Evolutionary conservation across 1,139 yeast species (phyloP).

Genomic region (Yamadazyma triangularis): DNA sequence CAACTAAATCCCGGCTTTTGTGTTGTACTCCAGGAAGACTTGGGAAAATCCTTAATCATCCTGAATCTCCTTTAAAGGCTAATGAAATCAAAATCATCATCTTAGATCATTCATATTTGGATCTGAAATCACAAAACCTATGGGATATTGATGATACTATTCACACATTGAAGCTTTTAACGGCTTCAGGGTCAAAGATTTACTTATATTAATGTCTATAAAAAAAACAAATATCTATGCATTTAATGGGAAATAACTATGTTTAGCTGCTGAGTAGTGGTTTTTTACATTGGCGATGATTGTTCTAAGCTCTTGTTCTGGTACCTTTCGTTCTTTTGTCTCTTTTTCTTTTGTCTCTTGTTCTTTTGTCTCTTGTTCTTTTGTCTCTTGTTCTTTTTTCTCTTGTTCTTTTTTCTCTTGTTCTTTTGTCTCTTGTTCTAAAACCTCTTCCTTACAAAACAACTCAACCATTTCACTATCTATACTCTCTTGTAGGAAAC

Average conservation of each 20-base stretch:
- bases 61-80: slow-evolving; percentile 34
- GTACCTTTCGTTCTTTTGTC: not conserved
- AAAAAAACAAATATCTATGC: slow-evolving; percentile 8
- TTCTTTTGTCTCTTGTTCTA: not conserved
- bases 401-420: too few species aligned
- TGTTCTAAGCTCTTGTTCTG: slow-evolving; percentile 1
- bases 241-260: slow-evolving; percentile 29
- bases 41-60: slow-evolving; percentile 39
- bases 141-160: slow-evolving; percentile 56
- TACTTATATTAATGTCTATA: slow-evolving; percentile 37
- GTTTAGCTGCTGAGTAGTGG: slow-evolving; percentile 26
- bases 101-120: slow-evolving; percentile 63
- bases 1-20: slow-evolving; percentile 49
- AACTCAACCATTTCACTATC: not conserved
- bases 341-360: too few species aligned
- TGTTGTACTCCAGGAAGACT: slow-evolving; percentile 69
- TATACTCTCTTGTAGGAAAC: not conserved
- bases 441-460: not conserved
- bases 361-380: too few species aligned
- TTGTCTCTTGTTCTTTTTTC: too few species aligned
- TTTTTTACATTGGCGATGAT: slow-evolving; percentile 23
- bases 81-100: slow-evolving; percentile 53
- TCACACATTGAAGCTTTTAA: slow-evolving; percentile 35
- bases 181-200: slow-evolving; percentile 42
- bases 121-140: slow-evolving; percentile 56